Evolutionary conservation across 1,139 yeast species (phyloP).

Genomic region (Yamadazyma aaseri): DNA sequence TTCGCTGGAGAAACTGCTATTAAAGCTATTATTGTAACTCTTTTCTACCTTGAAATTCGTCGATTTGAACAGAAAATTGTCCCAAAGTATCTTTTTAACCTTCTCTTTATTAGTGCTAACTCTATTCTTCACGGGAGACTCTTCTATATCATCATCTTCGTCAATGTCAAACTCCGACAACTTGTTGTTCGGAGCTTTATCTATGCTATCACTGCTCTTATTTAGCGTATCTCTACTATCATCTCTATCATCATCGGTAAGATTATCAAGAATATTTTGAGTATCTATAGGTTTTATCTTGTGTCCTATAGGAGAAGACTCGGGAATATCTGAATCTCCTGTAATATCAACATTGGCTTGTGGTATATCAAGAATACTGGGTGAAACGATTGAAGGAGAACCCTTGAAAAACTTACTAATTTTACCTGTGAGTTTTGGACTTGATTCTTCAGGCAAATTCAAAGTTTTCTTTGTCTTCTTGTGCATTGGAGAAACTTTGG

Average conservation of each 20-base stretch:
- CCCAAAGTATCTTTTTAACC: slow-evolving; percentile 24
- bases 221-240: slow-evolving; percentile 1
- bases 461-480: slow-evolving; percentile 22
- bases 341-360: slow-evolving; percentile 21
- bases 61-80: slow-evolving; percentile 26
- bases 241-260: slow-evolving; percentile 21
- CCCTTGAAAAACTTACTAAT: slow-evolving; percentile 17
- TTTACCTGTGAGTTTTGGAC: slow-evolving; percentile 9
- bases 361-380: slow-evolving; percentile 5
- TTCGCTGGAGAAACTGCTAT: slow-evolving; percentile 1
- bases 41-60: background rate
- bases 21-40: slow-evolving; percentile 1
- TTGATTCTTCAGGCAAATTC: slow-evolving; percentile 8
- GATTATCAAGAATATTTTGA: slow-evolving; percentile 19
- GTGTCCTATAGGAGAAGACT: slow-evolving; percentile 27
- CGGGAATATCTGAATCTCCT: slow-evolving; percentile 40
- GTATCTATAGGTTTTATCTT: slow-evolving; percentile 11
- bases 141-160: slow-evolving; percentile 43
- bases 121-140: slow-evolving; percentile 35
- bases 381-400: too few relatives aligned
- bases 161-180: slow-evolving; percentile 19
- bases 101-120: slow-evolving; percentile 6
- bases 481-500: slow-evolving; percentile 25
- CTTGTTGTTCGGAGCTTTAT: slow-evolving; percentile 1
- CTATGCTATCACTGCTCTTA: background rate